phyloP scores from a whole-genome alignment of 768 basidiomycete species.

The Rubroboletus pulcherrimus region DNA sequence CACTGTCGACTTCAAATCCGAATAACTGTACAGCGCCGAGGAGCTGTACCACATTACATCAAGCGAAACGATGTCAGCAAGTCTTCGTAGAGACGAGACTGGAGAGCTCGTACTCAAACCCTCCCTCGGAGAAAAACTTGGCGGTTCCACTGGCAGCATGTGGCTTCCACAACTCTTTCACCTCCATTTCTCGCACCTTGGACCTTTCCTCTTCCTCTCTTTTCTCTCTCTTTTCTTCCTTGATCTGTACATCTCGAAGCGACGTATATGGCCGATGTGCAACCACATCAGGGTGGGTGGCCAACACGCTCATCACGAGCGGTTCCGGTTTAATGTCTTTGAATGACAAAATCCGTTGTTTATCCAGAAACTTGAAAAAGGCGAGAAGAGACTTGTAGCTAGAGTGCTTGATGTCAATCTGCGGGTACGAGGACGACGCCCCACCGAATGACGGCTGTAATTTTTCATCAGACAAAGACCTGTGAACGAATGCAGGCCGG shows the following conservation, averaged over 20 bases:
- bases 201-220: constrained; percentile 48
- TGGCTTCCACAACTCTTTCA: constrained; percentile 78
- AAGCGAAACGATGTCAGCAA: not conserved
- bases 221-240: constrained; percentile 56
- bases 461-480: constrained; percentile 9
- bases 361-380: constrained; percentile 77
- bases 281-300: constrained; percentile 52
- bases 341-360: constrained; percentile 64
- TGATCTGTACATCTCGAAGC: constrained; percentile 61
- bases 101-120: constrained; percentile 50
- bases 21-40: constrained; percentile 48
- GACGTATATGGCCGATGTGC: constrained; percentile 54
- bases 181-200: constrained; percentile 47
- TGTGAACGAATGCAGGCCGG: constrained; percentile 57
- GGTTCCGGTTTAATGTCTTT: constrained; percentile 61
- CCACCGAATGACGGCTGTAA: constrained; percentile 6
- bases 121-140: constrained; percentile 60
- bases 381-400: constrained; percentile 75
- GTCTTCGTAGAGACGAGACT: not conserved
- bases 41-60: constrained; percentile 36
- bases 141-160: constrained; percentile 44
- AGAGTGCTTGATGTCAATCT: constrained; percentile 73
- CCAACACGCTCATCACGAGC: constrained; percentile 51
- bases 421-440: constrained; percentile 35
- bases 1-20: constrained; percentile 55